Conservation (phyloP, 148 eudicot species). For the Heliosperma pusillum region DNA sequence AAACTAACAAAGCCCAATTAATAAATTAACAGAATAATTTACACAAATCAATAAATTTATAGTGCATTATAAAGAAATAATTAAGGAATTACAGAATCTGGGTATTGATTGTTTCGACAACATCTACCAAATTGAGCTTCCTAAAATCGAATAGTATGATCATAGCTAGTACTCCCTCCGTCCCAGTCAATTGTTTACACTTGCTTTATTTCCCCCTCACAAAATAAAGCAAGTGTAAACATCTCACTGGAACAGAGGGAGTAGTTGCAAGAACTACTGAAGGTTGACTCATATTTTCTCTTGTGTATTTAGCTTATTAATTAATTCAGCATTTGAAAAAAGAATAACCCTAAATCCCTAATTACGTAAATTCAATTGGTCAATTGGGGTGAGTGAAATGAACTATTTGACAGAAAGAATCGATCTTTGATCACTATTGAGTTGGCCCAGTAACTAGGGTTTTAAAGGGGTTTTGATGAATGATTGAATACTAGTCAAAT, state of each 20-base stretch:
- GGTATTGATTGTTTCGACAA: constrained; percentile 83
- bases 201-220: too few species aligned
- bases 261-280: constrained; percentile 67
- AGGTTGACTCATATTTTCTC: constrained; percentile 50
- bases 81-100: constrained; percentile 66
- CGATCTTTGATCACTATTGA: constrained; percentile 18
- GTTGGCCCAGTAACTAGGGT: too few species aligned
- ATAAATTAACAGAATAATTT: too few species aligned
- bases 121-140: constrained; percentile 88
- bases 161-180: too few species aligned
- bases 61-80: not conserved
- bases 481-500: too few species aligned
- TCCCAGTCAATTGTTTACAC: too few species aligned
- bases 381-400: not conserved
- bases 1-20: not conserved
- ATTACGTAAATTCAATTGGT: not conserved
- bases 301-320: not conserved
- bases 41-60: not conserved
- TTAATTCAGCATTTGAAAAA: not conserved
- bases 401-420: not conserved
- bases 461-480: too few species aligned
- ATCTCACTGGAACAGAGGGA: too few species aligned
- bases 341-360: not conserved
- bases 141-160: constrained; percentile 93
- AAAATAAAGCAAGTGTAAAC: too few species aligned